Conservation (phyloP, 768 basidiomycete species). For the Gloeophyllum trabeum region DNA sequence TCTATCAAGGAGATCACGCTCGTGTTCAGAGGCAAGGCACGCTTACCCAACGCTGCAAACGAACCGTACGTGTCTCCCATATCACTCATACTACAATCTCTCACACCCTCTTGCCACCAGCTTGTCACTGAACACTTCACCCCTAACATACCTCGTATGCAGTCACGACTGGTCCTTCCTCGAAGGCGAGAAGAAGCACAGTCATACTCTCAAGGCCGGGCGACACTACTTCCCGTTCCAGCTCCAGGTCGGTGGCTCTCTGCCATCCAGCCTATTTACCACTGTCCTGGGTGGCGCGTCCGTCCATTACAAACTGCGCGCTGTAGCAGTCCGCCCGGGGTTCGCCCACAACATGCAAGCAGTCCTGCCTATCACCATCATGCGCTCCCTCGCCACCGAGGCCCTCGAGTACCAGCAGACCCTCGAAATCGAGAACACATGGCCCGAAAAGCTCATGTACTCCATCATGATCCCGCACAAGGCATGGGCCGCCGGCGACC, state of each 20-base stretch:
- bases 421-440: constrained; percentile 91
- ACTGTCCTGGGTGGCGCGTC: constrained; percentile 44
- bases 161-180: constrained; percentile 91
- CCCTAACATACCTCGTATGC: constrained; percentile 52
- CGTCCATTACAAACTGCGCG: constrained; percentile 84
- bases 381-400: constrained; percentile 67
- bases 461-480: constrained; percentile 90
- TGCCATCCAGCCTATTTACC: constrained; percentile 70
- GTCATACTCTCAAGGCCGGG: constrained; percentile 92
- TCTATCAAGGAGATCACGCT: constrained; percentile 79
- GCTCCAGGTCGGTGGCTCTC: constrained; percentile 71
- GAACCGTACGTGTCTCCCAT: constrained; percentile 41
- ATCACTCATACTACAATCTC: constrained; percentile 7
- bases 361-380: constrained; percentile 46
- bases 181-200: constrained; percentile 65
- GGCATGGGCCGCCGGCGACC: constrained; percentile 89
- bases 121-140: constrained; percentile 31
- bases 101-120: constrained; percentile 17
- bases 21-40: constrained; percentile 75
- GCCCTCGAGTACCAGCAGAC: constrained; percentile 95
- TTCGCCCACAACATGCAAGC: constrained; percentile 60
- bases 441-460: constrained; percentile 97
- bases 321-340: constrained; percentile 69
- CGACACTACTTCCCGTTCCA: constrained; percentile 89
- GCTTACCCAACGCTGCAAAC: constrained; percentile 42